Base-by-base conservation (phyloP, 1,139 yeast species). In the Candida albicans region DNA sequence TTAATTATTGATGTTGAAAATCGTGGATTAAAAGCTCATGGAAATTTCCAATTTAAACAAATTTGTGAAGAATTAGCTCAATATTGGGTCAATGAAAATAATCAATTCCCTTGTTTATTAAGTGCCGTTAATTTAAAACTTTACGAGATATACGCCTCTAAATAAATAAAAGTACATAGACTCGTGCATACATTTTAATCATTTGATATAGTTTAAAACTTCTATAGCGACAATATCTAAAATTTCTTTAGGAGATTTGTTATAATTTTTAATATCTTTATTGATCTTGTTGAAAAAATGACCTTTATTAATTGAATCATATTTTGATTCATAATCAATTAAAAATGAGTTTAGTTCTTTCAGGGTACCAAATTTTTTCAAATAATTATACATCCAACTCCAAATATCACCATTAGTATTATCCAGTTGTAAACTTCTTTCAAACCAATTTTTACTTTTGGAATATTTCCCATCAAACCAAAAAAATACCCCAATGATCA, bases 71-170 rank as follows among this genome's bases (percentile, higher is more conserved):
- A 79, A 33, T 66, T 87, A 43, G 74, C 86, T 22, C 65, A 74
- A 13, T 76, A 77, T 47, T 88, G 95, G 90, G 79, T 87, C 2
- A 73, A 73, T 39, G 87, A 84, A 41, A 77, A 81, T 49, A 78
- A 77, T 35, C 90, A 87, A 53, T 79, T 88, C 22, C 88, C 95
- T 0, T 86, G 95, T 53, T 85, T 89, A 55, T 67, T 90, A 45
- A 84, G 95, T 45, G 90, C 95, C 0, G 67, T 89, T 49, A 87
- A 82, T 42, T 67, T 89, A 45, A 84, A 79, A 53, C 64, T 87
- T 24, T 82, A 80, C 63, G 84, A 81, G 43, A 54, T 46, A 38
- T 56, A 55, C 45, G 54, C 39, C 40, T 42, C 28, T 34, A 39
- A 42, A 38, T n/a, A 24, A 29, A 27, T 18, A n/a, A n/a, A n/a